These are phyloP conservation scores for Pleodorina starrii DNA, from an alignment of 139 green algal species.

Conservation along the genomic window DNA sequence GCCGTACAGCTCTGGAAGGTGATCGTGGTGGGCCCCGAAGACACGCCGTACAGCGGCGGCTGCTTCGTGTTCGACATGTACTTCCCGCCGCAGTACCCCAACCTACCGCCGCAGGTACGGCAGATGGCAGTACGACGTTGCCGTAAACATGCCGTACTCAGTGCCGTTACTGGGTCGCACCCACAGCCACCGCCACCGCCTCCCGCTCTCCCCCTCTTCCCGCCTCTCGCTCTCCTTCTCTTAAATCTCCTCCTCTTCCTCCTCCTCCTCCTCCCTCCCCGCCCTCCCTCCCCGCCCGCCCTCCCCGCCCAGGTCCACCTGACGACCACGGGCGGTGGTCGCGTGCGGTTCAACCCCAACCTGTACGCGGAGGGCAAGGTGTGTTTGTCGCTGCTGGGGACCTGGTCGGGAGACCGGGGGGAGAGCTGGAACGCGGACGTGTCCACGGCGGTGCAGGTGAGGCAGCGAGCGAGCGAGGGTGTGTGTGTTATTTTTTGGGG, in stretches of 20 bases:
- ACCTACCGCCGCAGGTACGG: conserved; percentile 67
- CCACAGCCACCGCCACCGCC: no score
- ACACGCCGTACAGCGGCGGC: conserved; percentile 85
- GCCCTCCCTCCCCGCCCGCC: neutral
- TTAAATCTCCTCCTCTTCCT: neutral
- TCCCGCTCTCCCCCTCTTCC: no score
- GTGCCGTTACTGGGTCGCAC: no score
- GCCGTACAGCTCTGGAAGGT: conserved; percentile 79
- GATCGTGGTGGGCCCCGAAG: conserved; percentile 80
- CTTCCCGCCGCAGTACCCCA: conserved; percentile 83
- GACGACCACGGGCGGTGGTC: conserved; percentile 77
- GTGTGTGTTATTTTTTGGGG: no score
- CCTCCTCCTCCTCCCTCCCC: neutral
- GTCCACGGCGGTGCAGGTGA: conserved; percentile 82
- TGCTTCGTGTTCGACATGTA: conserved; percentile 93
- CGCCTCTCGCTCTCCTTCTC: no score
- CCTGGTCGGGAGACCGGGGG: conserved; percentile 77
- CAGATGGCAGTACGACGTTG: neutral
- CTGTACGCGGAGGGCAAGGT: conserved; percentile 84
- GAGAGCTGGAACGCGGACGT: conserved; percentile 84
- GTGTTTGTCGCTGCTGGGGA: conserved; percentile 91
- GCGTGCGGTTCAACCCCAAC: conserved; percentile 89
- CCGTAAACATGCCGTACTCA: no score
- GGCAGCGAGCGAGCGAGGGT: no score
- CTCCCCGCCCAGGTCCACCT: conserved; percentile 65